phyloP scores from a whole-genome alignment of 169 alveolate genomes.

The Amoebophrya sp. region DNA sequence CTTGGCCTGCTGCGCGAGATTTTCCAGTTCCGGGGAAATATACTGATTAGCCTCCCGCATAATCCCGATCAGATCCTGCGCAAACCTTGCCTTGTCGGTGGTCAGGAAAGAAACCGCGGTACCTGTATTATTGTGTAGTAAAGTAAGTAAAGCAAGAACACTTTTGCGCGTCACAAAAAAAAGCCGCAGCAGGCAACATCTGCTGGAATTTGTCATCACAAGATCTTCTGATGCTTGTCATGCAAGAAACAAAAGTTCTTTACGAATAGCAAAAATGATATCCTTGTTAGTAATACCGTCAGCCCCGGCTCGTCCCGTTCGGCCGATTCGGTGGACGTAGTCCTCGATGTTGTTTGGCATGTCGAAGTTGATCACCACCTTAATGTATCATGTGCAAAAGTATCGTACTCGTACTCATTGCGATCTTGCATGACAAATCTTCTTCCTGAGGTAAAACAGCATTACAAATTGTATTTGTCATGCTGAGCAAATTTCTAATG shows the following conservation, averaged over 20 bases:
- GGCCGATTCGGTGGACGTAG: constrained; percentile 97
- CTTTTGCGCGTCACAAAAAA: neutral
- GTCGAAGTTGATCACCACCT: constrained; percentile 92
- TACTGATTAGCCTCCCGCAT: constrained; percentile 82
- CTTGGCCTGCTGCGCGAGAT: neutral
- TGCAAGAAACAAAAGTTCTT: no score
- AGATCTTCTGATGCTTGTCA: neutral
- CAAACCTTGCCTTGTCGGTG: constrained; percentile 74
- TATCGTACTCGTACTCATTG: no score
- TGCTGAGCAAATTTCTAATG: no score
- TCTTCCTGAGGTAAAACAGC: no score
- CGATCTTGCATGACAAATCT: no score
- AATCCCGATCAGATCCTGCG: constrained; percentile 83
- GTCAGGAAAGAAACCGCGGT: constrained; percentile 84
- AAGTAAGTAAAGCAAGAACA: no score
- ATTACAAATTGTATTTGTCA: no score
- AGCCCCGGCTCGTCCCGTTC: constrained; percentile 67
- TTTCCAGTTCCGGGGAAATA: constrained; percentile 72
- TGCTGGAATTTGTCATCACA: neutral
- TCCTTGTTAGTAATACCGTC: constrained; percentile 50
- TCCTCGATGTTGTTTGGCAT: constrained; percentile 94
- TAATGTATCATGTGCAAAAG: no score
- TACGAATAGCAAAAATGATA: no score
- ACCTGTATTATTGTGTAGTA: constrained; percentile 49
- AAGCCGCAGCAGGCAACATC: neutral